These are phyloP conservation scores for Neoboletus subvelutipes DNA, from an alignment of 768 basidiomycete species.

Conservation along the genomic window DNA sequence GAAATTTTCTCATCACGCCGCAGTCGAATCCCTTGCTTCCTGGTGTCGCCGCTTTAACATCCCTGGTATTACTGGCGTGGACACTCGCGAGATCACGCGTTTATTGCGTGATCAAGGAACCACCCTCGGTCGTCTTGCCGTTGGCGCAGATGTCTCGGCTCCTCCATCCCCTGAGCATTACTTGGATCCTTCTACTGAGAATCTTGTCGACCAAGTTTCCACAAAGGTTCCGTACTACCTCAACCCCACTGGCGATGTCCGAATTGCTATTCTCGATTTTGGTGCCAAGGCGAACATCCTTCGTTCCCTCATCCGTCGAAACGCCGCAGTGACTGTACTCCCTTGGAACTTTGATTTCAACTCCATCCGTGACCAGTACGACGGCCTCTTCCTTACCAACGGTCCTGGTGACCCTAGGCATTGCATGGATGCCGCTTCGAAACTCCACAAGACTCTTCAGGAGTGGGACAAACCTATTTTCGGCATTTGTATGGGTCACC, in stretches of 20 bases:
- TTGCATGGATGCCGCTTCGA: slow-evolving; percentile 80
- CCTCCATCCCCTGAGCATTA: slow-evolving; percentile 67
- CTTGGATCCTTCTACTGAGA: slow-evolving; percentile 91
- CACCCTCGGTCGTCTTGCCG: slow-evolving; percentile 86
- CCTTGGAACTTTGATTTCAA: slow-evolving; percentile 99
- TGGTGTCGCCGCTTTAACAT: slow-evolving; percentile 92
- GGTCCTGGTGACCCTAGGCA: slow-evolving; percentile 93
- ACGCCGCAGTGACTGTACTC: slow-evolving; percentile 89
- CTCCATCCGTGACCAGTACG: slow-evolving; percentile 81
- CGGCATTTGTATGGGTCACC: slow-evolving; percentile 99
- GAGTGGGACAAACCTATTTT: slow-evolving; percentile 96
- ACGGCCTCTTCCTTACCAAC: slow-evolving; percentile 95
- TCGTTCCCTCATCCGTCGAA: slow-evolving; percentile 87
- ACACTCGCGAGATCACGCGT: slow-evolving; percentile 94
- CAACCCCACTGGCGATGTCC: slow-evolving; percentile 84
- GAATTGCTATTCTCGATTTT: slow-evolving; percentile 95
- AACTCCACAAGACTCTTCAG: slow-evolving; percentile 75
- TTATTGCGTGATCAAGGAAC: slow-evolving; percentile 96
- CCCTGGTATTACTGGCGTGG: slow-evolving; percentile 94
- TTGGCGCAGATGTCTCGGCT: slow-evolving; percentile 68
- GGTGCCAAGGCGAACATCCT: slow-evolving; percentile 98
- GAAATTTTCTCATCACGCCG: slow-evolving; percentile 91
- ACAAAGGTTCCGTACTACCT: slow-evolving; percentile 81
- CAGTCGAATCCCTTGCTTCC: slow-evolving; percentile 86
- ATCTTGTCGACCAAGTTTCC: slow-evolving; percentile 92